Conservation (phyloP, 2,329 filamentous ascomycete genomes). For the Diplodia corticola region DNA sequence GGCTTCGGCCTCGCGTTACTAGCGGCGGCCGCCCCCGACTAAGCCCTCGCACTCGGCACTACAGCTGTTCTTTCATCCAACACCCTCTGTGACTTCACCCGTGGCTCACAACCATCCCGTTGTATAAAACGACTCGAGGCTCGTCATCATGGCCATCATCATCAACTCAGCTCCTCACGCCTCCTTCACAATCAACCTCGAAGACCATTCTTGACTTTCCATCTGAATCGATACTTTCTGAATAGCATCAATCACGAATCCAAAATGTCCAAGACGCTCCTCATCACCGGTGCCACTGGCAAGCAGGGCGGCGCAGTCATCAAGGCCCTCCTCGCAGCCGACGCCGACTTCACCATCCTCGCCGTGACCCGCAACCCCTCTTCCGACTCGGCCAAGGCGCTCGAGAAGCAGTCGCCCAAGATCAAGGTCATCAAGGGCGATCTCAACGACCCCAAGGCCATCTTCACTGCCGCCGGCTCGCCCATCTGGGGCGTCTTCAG, state of each 20-base stretch:
- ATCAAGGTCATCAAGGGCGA: conserved; percentile 58
- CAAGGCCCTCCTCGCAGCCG: conserved; percentile 39
- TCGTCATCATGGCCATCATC: neutral
- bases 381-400: conserved; percentile 51
- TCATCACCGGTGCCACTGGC: conserved; percentile 48
- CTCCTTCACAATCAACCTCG: neutral
- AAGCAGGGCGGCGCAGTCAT: conserved; percentile 48
- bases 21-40: neutral
- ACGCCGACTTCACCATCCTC: conserved; percentile 51
- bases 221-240: neutral
- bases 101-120: no score
- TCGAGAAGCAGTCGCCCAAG: conserved; percentile 46
- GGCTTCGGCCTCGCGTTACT: neutral
- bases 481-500: conserved; percentile 38
- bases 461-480: conserved; percentile 53
- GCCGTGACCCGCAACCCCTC: conserved; percentile 57
- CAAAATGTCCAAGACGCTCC: conserved; percentile 38
- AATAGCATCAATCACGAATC: neutral
- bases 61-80: neutral
- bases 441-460: conserved; percentile 48
- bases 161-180: neutral
- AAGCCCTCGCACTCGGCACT: neutral
- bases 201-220: neutral
- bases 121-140: neutral
- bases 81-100: neutral